These are phyloP conservation scores for Trichosporon sp. DNA, from an alignment of 1,284 basidiomycete species.

Conservation along the genomic window DNA sequence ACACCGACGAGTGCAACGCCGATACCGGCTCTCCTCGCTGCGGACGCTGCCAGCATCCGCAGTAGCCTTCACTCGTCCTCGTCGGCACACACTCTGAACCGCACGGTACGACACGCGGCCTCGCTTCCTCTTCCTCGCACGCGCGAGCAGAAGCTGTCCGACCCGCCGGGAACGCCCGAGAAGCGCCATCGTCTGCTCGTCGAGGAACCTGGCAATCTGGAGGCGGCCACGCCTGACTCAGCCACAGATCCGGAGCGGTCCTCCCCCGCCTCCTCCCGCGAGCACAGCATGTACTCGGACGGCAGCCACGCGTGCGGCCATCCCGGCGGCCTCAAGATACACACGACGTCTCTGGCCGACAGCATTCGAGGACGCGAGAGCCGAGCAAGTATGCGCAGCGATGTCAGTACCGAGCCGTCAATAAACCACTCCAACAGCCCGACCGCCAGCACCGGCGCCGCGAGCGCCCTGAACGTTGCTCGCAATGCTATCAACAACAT, in stretches of 20 bases:
- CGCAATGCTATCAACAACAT: neutral
- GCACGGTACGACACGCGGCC: neutral
- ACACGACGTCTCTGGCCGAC: neutral
- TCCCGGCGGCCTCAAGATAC: neutral
- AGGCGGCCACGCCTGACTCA: neutral
- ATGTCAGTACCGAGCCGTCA: neutral
- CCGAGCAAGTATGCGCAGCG: neutral
- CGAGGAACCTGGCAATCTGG: neutral
- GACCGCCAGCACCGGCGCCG: neutral
- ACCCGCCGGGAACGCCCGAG: neutral
- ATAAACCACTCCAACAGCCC: neutral
- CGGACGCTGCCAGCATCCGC: neutral
- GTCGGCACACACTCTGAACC: neutral
- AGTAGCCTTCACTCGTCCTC: neutral
- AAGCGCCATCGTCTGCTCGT: neutral
- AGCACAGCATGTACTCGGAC: neutral
- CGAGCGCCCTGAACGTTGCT: neutral
- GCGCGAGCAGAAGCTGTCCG: neutral
- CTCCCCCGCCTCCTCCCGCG: neutral
- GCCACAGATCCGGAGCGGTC: neutral
- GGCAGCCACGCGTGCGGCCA: neutral
- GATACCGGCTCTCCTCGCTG: neutral
- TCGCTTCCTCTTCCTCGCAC: neutral
- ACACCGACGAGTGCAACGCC: slow-evolving; percentile 1
- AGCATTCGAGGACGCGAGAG: neutral